A percentile compares a stretch with the other conserved stretches of the same genome.
These are phyloP conservation scores for Russula earlei DNA, from an alignment of 768 basidiomycete species.

Conservation along the genomic window DNA sequence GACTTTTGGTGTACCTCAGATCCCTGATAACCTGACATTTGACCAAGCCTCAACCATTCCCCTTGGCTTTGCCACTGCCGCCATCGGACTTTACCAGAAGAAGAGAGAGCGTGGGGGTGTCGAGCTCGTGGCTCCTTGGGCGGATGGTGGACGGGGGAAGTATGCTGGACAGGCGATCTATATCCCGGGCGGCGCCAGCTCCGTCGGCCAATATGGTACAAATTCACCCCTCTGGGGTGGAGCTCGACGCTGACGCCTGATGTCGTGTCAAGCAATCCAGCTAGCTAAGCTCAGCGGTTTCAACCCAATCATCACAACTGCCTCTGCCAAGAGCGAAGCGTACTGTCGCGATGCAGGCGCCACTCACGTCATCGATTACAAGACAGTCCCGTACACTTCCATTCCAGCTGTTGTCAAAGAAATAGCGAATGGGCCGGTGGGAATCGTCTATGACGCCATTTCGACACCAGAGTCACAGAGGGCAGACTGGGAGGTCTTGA, in stretches of 20 bases:
- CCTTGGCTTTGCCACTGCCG: constrained; percentile 38
- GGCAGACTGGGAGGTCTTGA: constrained; percentile 14
- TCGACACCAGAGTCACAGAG: constrained; percentile 12
- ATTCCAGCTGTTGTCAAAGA: constrained; percentile 12
- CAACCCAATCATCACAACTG: constrained; percentile 18
- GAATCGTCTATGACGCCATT: constrained; percentile 18
- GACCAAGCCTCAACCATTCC: constrained; percentile 45
- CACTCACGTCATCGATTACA: constrained; percentile 20
- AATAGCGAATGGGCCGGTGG: constrained; percentile 13
- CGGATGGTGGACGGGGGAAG: constrained; percentile 30
- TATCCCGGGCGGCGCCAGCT: constrained; percentile 40
- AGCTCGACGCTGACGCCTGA: background rate
- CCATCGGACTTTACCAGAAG: constrained; percentile 37
- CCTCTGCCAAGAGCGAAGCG: constrained; percentile 9
- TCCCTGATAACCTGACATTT: constrained; percentile 38
- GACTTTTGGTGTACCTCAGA: constrained; percentile 24
- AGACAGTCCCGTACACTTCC: background rate
- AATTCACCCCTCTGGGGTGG: background rate
- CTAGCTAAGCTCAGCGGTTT: constrained; percentile 18
- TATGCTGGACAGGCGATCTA: constrained; percentile 38
- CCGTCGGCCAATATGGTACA: constrained; percentile 43
- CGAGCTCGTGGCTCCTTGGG: constrained; percentile 34
- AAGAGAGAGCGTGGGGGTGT: constrained; percentile 24
- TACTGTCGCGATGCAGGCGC: constrained; percentile 13
- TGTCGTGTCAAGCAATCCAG: too few species aligned